phyloP scores from a whole-genome alignment of 495 filamentous ascomycete genomes.

The Achaetomiella virescens region DNA sequence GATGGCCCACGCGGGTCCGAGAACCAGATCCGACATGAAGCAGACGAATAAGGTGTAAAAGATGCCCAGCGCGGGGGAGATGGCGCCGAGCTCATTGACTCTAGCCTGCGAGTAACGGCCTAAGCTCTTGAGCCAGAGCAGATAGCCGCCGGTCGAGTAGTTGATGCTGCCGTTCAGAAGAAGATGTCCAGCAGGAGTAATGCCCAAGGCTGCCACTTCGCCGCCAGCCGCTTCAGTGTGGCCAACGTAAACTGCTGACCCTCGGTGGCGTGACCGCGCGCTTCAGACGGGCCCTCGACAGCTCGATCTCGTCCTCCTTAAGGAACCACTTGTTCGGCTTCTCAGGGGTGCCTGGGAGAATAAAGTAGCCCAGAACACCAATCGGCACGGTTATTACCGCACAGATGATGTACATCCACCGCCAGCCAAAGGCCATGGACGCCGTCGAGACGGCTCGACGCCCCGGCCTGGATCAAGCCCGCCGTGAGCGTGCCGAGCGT shows the following conservation, averaged over 20 bases:
- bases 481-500: conserved; percentile 45
- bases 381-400: conserved; percentile 45
- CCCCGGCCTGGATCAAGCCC: conserved; percentile 46
- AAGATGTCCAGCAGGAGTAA: conserved; percentile 42
- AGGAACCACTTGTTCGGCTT: conserved; percentile 39
- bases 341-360: conserved; percentile 40
- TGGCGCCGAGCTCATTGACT: conserved; percentile 30
- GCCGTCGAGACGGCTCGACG: conserved; percentile 38
- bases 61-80: conserved; percentile 36
- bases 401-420: conserved; percentile 51
- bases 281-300: too few species aligned
- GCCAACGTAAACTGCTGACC: conserved; percentile 18
- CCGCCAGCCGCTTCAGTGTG: conserved; percentile 23
- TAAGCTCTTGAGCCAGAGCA: conserved; percentile 35
- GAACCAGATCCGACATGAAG: conserved; percentile 40
- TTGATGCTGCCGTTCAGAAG: conserved; percentile 42
- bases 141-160: conserved; percentile 35
- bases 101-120: conserved; percentile 21
- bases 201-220: conserved; percentile 32
- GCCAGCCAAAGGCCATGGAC: conserved; percentile 45
- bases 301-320: conserved; percentile 35
- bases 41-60: conserved; percentile 42
- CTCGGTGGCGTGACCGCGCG: too few species aligned
- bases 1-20: conserved; percentile 34
- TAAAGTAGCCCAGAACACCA: conserved; percentile 39